Base-by-base conservation (phyloP, 495 filamentous ascomycete species). In the Corynascus novoguineensis region DNA sequence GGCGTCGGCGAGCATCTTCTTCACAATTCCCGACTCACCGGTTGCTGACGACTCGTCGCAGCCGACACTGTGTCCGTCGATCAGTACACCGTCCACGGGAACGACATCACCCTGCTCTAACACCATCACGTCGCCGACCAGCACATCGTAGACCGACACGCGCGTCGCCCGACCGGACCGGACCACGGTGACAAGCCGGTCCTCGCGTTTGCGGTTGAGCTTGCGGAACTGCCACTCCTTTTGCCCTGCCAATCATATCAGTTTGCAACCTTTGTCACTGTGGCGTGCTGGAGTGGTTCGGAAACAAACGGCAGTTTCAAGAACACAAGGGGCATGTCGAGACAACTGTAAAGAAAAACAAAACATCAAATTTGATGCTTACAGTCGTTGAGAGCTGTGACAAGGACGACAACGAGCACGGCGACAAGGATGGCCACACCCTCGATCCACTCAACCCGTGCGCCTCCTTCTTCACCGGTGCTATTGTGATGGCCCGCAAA, bases 11-110 rank as follows among this genome's bases (percentile, higher is more conserved):
- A 81, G 64, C 24, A 77, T 75, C 64, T 92, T 92, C 41, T 80
- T 81, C 42, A 92, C 77, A 31, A 89, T 61, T 61, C 91, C 88
- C 0, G 87, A 90, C 67, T 92, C 88, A 37, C 88, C 88, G 7
- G 88, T 91, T 5, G 87, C 83, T 25, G 84, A 86, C 19, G 86
- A 88, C 73, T 89, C 86, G 58, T 90, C 86, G 50, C 86, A 90
- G 60, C 84, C 87, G 37, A 90, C 68, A 60, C 83, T 78, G 60
- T 86, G 82, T 5, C 86, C 84, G 12, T 80, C 73, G 24, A 88
- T 85, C 56, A 75, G 62, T 46, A 90, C 77, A 4, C 86, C 86
- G 61, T 90, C 86, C 1, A 86, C 86, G 0, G 86, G 86, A 45
- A 88, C 75, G 4, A 86, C 72, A 60, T 90, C 85, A 31, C 86